phyloP scores from a whole-genome alignment of 805 yeast species.

The Pichia heedii region DNA sequence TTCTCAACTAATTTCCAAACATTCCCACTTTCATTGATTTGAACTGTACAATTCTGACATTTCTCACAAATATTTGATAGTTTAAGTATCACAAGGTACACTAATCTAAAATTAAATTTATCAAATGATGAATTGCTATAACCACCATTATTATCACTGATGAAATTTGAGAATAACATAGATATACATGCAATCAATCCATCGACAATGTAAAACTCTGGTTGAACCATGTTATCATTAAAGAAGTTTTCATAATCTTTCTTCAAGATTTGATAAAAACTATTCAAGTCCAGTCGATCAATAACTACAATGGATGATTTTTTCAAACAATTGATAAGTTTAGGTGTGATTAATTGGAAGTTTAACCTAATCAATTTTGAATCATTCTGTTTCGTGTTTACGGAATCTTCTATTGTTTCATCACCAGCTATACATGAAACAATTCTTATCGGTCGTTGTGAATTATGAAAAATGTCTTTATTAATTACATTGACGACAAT shows the following conservation, averaged over 20 bases:
- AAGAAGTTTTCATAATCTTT: background rate
- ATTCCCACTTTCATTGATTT: slow-evolving; percentile 18
- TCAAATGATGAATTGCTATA: too few species aligned
- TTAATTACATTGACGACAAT: too few species aligned
- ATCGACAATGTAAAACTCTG: slow-evolving; percentile 13
- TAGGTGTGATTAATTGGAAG: background rate
- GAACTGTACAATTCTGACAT: slow-evolving; percentile 1
- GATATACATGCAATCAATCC: slow-evolving; percentile 21
- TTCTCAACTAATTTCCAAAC: slow-evolving; percentile 7
- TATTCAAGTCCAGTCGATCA: too few species aligned
- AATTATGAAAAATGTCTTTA: too few species aligned
- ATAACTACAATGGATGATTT: background rate
- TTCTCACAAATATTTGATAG: slow-evolving; percentile 8
- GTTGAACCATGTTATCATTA: too few species aligned
- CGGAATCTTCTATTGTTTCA: background rate
- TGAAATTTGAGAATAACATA: slow-evolving; percentile 15
- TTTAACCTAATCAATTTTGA: background rate
- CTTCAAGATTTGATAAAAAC: background rate
- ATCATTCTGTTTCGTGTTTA: background rate
- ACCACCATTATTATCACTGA: slow-evolving; percentile 4
- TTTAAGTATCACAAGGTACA: slow-evolving; percentile 10
- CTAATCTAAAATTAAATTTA: slow-evolving; percentile 11
- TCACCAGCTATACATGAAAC: background rate
- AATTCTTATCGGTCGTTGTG: too few species aligned
- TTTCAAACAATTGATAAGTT: background rate